Evolutionary conservation across 2,329 filamentous ascomycete species (phyloP).

Genomic region (Cryoendolithus antarcticus): DNA sequence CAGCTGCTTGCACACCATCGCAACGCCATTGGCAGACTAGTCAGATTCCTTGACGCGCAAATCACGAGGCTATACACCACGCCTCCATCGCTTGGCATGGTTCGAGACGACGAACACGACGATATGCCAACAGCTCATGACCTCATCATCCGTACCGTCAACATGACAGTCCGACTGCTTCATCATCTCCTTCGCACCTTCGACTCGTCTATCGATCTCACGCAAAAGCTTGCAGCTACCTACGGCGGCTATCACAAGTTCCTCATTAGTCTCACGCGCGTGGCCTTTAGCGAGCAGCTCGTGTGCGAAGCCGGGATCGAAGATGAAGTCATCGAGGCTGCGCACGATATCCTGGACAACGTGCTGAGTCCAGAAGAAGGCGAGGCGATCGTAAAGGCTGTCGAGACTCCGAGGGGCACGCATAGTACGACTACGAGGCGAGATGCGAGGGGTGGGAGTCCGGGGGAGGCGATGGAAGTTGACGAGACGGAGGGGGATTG

Average conservation of each 20-base stretch:
- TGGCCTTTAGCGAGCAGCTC: constrained; percentile 75
- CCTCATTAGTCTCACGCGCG: constrained; percentile 62
- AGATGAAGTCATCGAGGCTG: constrained; percentile 65
- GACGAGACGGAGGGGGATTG: constrained; percentile 4
- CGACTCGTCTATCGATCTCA: constrained; percentile 51
- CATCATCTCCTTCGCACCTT: constrained; percentile 46
- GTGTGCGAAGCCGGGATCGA: constrained; percentile 67
- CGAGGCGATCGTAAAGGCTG: constrained; percentile 42
- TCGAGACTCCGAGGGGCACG: constrained; percentile 25
- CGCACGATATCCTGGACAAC: constrained; percentile 69
- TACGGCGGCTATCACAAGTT: constrained; percentile 71
- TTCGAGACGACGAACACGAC: constrained; percentile 3
- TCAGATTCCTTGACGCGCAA: constrained; percentile 63
- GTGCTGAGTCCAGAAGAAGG: constrained; percentile 70
- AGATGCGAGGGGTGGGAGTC: constrained; percentile 1
- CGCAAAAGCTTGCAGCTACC: constrained; percentile 56
- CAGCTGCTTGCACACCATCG: constrained; percentile 55
- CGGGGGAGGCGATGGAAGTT: constrained; percentile 3
- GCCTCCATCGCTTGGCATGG: constrained; percentile 10
- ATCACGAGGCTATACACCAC: constrained; percentile 46
- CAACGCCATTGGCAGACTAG: constrained; percentile 59
- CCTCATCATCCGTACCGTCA: constrained; percentile 40
- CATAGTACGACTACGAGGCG: constrained; percentile 1
- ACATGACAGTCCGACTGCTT: constrained; percentile 47
- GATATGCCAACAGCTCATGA: constrained; percentile 23